Conservation (phyloP, 352 stramenopile species). For the Phytophthora boehmeriae region DNA sequence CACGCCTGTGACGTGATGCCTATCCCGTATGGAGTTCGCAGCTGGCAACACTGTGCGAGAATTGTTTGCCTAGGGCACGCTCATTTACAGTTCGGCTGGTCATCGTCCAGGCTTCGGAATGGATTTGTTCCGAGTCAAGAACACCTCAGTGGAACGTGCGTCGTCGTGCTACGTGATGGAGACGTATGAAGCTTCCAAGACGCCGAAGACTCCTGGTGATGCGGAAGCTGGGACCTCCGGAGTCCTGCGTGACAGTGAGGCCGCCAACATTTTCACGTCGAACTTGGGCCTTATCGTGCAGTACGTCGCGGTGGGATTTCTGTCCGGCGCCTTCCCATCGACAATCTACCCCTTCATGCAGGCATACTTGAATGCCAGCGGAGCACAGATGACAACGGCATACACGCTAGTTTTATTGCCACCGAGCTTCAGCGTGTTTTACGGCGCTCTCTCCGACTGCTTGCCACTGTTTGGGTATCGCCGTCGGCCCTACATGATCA, state of each 20-base stretch:
- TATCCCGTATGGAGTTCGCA: conserved; percentile 45
- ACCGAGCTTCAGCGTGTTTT: conserved; percentile 64
- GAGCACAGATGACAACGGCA: conserved; percentile 25
- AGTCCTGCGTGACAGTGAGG: conserved; percentile 36
- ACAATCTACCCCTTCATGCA: conserved; percentile 53
- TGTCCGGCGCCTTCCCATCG: conserved; percentile 41
- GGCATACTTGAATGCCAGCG: conserved; percentile 42
- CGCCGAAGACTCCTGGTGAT: background rate
- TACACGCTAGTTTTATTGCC: conserved; percentile 33
- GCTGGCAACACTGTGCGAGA: conserved; percentile 10
- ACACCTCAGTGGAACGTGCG: background rate
- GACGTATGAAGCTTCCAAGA: background rate
- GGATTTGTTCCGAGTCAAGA: background rate
- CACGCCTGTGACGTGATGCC: conserved; percentile 16
- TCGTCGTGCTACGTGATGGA: conserved; percentile 1
- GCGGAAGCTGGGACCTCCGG: conserved; percentile 9
- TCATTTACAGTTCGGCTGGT: background rate
- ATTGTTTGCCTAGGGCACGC: background rate
- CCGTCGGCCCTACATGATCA: conserved; percentile 53
- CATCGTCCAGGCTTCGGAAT: background rate
- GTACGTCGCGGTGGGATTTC: conserved; percentile 46
- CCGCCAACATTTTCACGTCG: conserved; percentile 29
- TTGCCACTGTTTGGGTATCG: conserved; percentile 54
- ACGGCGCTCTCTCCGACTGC: conserved; percentile 53
- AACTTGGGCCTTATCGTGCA: conserved; percentile 42